These are phyloP conservation scores for Lithospermum erythrorhizon DNA, from an alignment of 257 asterid genomes.

Conservation along the genomic window DNA sequence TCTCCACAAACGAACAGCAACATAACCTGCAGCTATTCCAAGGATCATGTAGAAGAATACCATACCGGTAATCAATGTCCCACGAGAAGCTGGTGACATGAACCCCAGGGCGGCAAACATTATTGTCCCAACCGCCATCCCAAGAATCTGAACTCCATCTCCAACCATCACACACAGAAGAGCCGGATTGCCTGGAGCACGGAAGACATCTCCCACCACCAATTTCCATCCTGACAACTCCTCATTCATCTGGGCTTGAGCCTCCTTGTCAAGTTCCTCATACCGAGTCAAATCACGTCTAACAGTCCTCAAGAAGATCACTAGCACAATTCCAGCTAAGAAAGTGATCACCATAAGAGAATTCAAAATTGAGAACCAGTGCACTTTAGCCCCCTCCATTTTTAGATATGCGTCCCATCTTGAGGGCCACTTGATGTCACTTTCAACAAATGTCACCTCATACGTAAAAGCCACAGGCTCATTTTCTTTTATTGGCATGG, in stretches of 20 bases:
- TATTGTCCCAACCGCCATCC: conserved; percentile 80
- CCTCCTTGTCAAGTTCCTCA: conserved; percentile 83
- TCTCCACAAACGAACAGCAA: conserved; percentile 77
- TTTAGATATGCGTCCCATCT: conserved; percentile 91
- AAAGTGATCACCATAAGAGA: conserved; percentile 85
- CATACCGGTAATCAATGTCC: conserved; percentile 75
- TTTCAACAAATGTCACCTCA: conserved; percentile 65
- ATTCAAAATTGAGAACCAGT: conserved; percentile 85
- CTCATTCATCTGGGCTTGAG: conserved; percentile 91
- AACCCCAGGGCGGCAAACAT: conserved; percentile 85
- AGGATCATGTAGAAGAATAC: conserved; percentile 74
- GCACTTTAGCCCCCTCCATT: conserved; percentile 93
- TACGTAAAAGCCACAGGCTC: conserved; percentile 62
- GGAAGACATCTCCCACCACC: conserved; percentile 74
- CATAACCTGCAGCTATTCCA: conserved; percentile 76
- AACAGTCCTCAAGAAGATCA: conserved; percentile 74
- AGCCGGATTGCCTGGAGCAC: conserved; percentile 56
- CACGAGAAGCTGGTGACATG: conserved; percentile 92
- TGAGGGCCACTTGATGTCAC: conserved; percentile 89
- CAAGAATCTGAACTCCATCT: conserved; percentile 76
- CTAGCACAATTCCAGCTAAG: conserved; percentile 86
- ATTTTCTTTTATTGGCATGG: conserved; percentile 59
- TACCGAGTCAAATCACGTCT: conserved; percentile 70
- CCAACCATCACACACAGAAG: conserved; percentile 90
- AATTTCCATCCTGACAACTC: conserved; percentile 94